Percentiles rank a stretch among this genome's conserved stretches.
These are phyloP conservation scores for Chaetomium strumarium DNA, from an alignment of 2,329 filamentous ascomycete genomes.

Conservation along the genomic window DNA sequence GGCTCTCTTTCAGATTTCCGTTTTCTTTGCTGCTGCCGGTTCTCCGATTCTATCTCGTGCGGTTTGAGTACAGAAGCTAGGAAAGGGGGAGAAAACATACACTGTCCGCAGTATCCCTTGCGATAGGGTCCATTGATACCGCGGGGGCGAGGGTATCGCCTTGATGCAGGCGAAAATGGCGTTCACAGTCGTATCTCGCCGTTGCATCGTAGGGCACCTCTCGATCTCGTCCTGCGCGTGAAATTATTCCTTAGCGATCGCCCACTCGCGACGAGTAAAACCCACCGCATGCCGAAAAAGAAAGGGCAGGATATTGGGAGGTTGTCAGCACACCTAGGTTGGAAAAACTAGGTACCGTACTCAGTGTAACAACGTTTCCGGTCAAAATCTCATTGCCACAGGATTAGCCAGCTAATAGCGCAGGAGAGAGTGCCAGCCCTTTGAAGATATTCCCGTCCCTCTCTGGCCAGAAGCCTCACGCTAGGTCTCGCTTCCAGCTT, in stretches of 20 bases:
- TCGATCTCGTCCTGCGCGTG: conserved; percentile 7
- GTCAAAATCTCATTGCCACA: too few relatives aligned
- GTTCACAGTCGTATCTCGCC: background rate
- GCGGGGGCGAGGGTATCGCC: background rate
- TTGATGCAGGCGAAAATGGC: background rate
- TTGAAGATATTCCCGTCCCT: too few relatives aligned
- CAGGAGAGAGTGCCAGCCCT: too few relatives aligned
- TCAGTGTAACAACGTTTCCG: too few relatives aligned
- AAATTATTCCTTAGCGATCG: background rate
- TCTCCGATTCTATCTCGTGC: background rate
- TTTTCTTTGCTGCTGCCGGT: background rate
- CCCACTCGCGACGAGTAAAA: too few relatives aligned
- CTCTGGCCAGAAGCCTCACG: too few relatives aligned
- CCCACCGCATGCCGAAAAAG: too few relatives aligned
- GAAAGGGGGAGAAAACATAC: background rate
- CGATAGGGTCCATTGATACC: background rate
- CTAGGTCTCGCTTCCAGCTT: conserved; percentile 18
- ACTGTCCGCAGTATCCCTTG: background rate
- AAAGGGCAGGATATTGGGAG: too few relatives aligned
- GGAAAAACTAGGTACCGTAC: too few relatives aligned
- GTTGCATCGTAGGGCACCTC: conserved; percentile 1
- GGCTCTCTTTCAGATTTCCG: background rate
- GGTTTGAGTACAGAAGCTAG: conserved; percentile 2
- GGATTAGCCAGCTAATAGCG: too few relatives aligned
- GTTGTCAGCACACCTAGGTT: too few relatives aligned